Conservation (phyloP, 768 basidiomycete species). For the Sporobolomyces roseus region DNA sequence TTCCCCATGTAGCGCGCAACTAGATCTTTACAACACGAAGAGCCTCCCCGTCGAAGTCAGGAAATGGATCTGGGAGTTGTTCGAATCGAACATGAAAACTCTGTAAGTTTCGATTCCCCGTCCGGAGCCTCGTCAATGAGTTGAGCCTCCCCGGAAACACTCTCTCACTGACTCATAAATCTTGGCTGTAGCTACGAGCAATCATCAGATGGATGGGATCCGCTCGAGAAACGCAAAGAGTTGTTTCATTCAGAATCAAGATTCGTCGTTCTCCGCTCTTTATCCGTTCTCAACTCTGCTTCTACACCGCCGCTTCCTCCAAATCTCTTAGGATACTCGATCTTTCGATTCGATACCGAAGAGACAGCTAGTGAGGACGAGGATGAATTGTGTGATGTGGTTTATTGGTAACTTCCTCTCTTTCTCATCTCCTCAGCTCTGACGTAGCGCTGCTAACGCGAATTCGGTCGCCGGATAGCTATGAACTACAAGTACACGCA, state of each 20-base stretch:
- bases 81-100: slow-evolving; percentile 61
- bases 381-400: slow-evolving; percentile 53
- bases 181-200: slow-evolving; percentile 55
- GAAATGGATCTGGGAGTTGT: slow-evolving; percentile 55
- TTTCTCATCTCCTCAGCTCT: background rate
- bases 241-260: slow-evolving; percentile 62
- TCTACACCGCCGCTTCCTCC: too few species aligned
- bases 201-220: slow-evolving; percentile 68
- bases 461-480: slow-evolving; percentile 54
- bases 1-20: background rate
- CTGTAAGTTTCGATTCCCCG: slow-evolving; percentile 45
- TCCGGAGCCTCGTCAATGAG: too few species aligned
- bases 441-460: too few species aligned
- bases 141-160: too few species aligned
- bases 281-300: too few species aligned
- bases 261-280: slow-evolving; percentile 55
- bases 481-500: slow-evolving; percentile 66
- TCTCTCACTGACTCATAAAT: background rate
- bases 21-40: background rate
- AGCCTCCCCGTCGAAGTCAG: slow-evolving; percentile 42
- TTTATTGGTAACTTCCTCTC: slow-evolving; percentile 62
- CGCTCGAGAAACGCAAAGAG: slow-evolving; percentile 58
- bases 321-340: slow-evolving; percentile 51
- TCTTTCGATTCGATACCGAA: slow-evolving; percentile 74
- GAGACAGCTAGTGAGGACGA: slow-evolving; percentile 48